These are phyloP conservation scores for Litsea cubeba DNA, from an alignment of 164 flowering plant genomes.

Conservation along the genomic window DNA sequence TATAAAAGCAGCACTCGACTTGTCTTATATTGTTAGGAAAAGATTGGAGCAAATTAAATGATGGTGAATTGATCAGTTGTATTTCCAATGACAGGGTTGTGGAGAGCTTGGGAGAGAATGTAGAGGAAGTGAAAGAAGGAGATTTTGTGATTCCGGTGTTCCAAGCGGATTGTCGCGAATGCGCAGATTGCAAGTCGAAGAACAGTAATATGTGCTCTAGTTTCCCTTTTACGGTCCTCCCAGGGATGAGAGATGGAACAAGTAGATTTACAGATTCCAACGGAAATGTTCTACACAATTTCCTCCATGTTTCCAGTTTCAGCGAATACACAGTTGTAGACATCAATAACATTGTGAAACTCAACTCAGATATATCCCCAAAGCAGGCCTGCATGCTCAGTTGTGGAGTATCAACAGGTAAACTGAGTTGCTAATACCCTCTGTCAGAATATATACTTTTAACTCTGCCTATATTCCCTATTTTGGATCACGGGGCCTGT, in stretches of 20 bases:
- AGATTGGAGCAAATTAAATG: not conserved
- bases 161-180: constrained; percentile 43
- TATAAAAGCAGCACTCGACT: not conserved
- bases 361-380: constrained; percentile 26
- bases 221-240: not conserved
- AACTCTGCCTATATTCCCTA: not conserved
- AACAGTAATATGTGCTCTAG: constrained; percentile 49
- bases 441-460: not conserved
- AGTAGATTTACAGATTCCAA: constrained; percentile 39
- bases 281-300: constrained; percentile 38
- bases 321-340: constrained; percentile 64
- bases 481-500: not conserved
- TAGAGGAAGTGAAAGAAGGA: constrained; percentile 48
- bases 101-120: constrained; percentile 65
- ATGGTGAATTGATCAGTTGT: not conserved
- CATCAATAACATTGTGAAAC: constrained; percentile 35
- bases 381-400: constrained; percentile 65
- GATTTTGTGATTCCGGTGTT: constrained; percentile 55
- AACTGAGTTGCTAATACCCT: not conserved
- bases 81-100: constrained; percentile 33
- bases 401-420: constrained; percentile 64
- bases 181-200: constrained; percentile 47
- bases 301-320: constrained; percentile 51
- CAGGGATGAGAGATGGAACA: constrained; percentile 47
- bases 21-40: not conserved